These are phyloP conservation scores for Boletales sp. DNA, from an alignment of 768 basidiomycete genomes.

Conservation along the genomic window DNA sequence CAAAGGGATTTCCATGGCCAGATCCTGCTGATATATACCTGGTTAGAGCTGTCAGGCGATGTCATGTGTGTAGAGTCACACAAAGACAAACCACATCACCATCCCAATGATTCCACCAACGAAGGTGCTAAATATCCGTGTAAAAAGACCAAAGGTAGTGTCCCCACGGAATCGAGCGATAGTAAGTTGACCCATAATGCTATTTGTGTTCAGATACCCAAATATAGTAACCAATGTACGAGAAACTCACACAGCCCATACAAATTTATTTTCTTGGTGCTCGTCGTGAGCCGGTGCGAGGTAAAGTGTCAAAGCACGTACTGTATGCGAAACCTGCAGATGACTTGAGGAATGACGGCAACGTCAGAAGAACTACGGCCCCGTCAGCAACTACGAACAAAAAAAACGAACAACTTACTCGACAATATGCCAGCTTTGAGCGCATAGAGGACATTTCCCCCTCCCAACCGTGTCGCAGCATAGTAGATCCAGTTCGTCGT, in stretches of 20 bases:
- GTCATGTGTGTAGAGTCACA: background rate
- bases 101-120: conserved; percentile 60
- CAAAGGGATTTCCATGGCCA: conserved; percentile 60
- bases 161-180: conserved; percentile 72
- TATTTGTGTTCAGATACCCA: conserved; percentile 20
- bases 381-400: background rate
- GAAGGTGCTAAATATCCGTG: conserved; percentile 63
- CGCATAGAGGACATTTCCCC: conserved; percentile 65
- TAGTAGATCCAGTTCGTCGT: conserved; percentile 46
- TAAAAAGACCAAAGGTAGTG: conserved; percentile 61
- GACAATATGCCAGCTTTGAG: conserved; percentile 69
- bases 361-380: conserved; percentile 47
- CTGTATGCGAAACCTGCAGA: conserved; percentile 58
- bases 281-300: conserved; percentile 4
- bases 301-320: conserved; percentile 27
- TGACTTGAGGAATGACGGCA: conserved; percentile 55
- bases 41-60: background rate
- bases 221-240: background rate
- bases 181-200: conserved; percentile 74
- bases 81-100: conserved; percentile 55
- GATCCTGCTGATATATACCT: conserved; percentile 72
- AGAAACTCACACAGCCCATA: conserved; percentile 65
- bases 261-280: conserved; percentile 53
- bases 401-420: conserved; percentile 32
- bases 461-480: conserved; percentile 36